phyloP scores from a whole-genome alignment of 495 filamentous ascomycete species.

The Penicillium cataractarum region DNA sequence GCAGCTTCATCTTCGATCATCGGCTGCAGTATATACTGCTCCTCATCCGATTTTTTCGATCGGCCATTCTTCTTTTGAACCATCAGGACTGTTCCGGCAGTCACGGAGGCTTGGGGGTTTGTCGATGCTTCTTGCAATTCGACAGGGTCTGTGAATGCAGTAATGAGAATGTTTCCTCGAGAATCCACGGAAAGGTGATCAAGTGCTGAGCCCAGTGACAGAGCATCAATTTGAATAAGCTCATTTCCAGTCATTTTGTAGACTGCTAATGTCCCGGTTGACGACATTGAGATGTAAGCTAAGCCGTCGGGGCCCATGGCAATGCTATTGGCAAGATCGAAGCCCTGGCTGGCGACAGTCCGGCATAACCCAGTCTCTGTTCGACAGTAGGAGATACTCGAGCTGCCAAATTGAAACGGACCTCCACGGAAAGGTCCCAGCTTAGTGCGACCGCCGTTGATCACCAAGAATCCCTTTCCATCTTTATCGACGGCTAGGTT shows the following conservation, averaged over 20 bases:
- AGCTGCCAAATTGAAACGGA: background rate
- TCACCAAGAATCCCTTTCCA: slow-evolving; percentile 13
- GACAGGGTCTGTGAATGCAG: slow-evolving; percentile 9
- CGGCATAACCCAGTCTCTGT: slow-evolving; percentile 14
- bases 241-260: background rate
- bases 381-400: slow-evolving; percentile 12
- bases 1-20: slow-evolving; percentile 13
- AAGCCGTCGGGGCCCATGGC: slow-evolving; percentile 6
- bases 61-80: slow-evolving; percentile 1
- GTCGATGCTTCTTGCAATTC: slow-evolving; percentile 6
- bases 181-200: slow-evolving; percentile 16
- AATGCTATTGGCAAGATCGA: slow-evolving; percentile 13
- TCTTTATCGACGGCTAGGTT: slow-evolving; percentile 11
- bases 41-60: background rate
- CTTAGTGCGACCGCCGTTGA: slow-evolving; percentile 14
- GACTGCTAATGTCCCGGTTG: background rate
- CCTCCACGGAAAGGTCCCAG: slow-evolving; percentile 5
- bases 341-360: slow-evolving; percentile 6
- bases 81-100: slow-evolving; percentile 5
- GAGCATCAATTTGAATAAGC: background rate
- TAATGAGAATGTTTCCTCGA: slow-evolving; percentile 10
- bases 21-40: slow-evolving; percentile 1
- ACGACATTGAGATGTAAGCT: slow-evolving; percentile 5
- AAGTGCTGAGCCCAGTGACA: background rate
- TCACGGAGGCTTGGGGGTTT: background rate